A percentile compares a stretch with the other conserved stretches of the same genome.
Evolutionary conservation across 441 rosid genomes (phyloP).

Genomic region (Erodium moschatum): DNA sequence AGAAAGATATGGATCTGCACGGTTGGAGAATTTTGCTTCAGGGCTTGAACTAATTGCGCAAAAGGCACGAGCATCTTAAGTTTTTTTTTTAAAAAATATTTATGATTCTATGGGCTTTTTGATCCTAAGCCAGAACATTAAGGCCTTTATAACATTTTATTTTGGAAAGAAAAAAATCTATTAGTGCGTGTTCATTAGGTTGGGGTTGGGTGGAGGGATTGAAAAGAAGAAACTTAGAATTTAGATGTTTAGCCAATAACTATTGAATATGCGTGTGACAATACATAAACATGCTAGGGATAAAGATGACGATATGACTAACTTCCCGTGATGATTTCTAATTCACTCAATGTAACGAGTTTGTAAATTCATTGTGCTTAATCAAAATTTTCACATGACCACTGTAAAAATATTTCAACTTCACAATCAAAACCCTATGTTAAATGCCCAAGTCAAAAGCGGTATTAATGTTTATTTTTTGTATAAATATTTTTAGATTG

Average conservation of each 20-base stretch:
- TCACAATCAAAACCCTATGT: not conserved
- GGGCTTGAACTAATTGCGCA: slow-evolving; percentile 85
- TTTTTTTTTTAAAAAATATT: slow-evolving; percentile 1
- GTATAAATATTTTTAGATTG: too few relatives aligned
- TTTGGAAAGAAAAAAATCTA: not conserved
- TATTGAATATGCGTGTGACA: not conserved
- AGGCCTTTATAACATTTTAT: not conserved
- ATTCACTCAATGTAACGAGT: not conserved
- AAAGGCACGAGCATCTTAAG: slow-evolving; percentile 40
- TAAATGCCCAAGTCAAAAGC: not conserved
- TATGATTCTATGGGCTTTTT: not conserved
- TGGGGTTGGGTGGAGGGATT: not conserved
- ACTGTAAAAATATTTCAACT: not conserved
- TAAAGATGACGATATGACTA: too few relatives aligned
- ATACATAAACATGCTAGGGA: too few relatives aligned
- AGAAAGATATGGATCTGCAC: slow-evolving; percentile 78
- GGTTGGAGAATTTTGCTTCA: slow-evolving; percentile 80
- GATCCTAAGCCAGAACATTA: not conserved
- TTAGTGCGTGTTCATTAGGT: not conserved
- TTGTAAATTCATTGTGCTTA: not conserved
- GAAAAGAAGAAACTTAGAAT: not conserved
- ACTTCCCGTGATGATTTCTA: not conserved
- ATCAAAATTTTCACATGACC: not conserved
- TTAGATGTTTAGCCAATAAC: not conserved
- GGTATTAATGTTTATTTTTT: not conserved